A percentile compares a stretch with the other conserved stretches of the same genome.
Evolutionary conservation across 2,329 filamentous ascomycete species (phyloP).

Genomic region (Rhynchosporium graminicola): DNA sequence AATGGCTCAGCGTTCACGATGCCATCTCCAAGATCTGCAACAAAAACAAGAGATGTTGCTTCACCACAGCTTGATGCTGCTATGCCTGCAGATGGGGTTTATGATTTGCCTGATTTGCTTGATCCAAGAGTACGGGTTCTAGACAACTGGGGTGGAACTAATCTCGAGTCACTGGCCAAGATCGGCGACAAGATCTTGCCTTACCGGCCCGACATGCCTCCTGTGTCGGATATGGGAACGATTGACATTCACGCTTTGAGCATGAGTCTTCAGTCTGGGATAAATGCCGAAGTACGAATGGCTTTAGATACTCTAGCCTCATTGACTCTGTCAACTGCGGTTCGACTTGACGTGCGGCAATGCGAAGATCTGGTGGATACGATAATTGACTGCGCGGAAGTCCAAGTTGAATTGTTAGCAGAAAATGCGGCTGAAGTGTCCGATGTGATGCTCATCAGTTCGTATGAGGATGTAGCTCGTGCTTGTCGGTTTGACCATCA

Average conservation of each 20-base stretch:
- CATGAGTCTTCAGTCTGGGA: conserved; percentile 85
- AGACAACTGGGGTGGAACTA: conserved; percentile 70
- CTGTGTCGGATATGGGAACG: conserved; percentile 76
- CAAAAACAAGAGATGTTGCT: conserved; percentile 28
- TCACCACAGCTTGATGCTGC: conserved; percentile 32
- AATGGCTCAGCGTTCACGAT: conserved; percentile 46
- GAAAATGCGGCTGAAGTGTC: conserved; percentile 84
- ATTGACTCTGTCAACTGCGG: conserved; percentile 57
- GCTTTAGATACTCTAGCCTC: conserved; percentile 81
- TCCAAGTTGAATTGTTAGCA: conserved; percentile 80
- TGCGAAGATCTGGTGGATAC: conserved; percentile 90
- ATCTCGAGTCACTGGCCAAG: conserved; percentile 63
- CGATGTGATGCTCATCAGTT: conserved; percentile 77
- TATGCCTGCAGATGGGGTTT: conserved; percentile 26
- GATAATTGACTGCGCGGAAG: conserved; percentile 86
- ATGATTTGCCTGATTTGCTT: conserved; percentile 46
- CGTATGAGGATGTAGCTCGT: conserved; percentile 86
- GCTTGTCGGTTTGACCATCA: conserved; percentile 75
- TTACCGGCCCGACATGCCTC: conserved; percentile 73
- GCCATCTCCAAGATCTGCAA: conserved; percentile 47
- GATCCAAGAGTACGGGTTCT: conserved; percentile 55
- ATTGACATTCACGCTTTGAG: conserved; percentile 90
- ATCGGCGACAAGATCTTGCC: conserved; percentile 61
- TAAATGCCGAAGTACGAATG: conserved; percentile 84
- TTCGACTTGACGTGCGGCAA: conserved; percentile 65